Evolutionary conservation across 768 basidiomycete genomes (phyloP).

Genomic region (Suillus clintonianus): DNA sequence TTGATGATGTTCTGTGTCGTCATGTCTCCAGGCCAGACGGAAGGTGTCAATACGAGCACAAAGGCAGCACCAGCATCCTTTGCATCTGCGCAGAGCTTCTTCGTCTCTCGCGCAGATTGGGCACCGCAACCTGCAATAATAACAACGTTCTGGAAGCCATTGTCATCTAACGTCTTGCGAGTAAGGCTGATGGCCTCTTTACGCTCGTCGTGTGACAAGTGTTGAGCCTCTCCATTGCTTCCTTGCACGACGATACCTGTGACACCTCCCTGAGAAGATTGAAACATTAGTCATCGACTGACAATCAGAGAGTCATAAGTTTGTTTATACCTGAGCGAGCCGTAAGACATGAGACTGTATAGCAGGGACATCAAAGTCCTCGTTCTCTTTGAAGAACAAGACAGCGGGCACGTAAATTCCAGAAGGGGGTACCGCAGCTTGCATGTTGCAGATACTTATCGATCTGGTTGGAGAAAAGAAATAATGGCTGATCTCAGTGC

Average conservation of each 20-base stretch:
- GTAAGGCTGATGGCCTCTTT: conserved; percentile 63
- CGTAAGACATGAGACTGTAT: conserved; percentile 72
- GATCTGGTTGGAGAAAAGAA: background rate
- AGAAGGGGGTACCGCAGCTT: conserved; percentile 49
- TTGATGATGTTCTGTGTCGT: conserved; percentile 59
- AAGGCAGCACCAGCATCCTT: conserved; percentile 82
- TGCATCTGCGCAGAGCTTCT: conserved; percentile 69
- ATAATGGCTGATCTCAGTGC: background rate
- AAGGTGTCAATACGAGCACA: conserved; percentile 74
- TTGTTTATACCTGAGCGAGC: conserved; percentile 59
- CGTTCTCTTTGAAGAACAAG: conserved; percentile 68
- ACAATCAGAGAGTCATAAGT: background rate
- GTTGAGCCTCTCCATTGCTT: conserved; percentile 76
- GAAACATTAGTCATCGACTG: conserved; percentile 6
- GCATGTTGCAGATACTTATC: conserved; percentile 20
- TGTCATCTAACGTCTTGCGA: conserved; percentile 69
- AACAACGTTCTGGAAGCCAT: conserved; percentile 65
- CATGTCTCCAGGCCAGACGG: conserved; percentile 70
- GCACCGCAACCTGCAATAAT: conserved; percentile 87
- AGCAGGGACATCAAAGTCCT: conserved; percentile 67
- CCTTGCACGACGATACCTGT: conserved; percentile 75
- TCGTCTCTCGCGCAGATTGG: conserved; percentile 76
- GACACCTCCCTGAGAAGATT: conserved; percentile 57
- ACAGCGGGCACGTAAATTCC: conserved; percentile 82
- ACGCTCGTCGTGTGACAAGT: conserved; percentile 73